A percentile compares a stretch with the other conserved stretches of the same genome.
phyloP scores from a whole-genome alignment of 1,284 basidiomycete genomes.

The Hypsizygus ulmarius region DNA sequence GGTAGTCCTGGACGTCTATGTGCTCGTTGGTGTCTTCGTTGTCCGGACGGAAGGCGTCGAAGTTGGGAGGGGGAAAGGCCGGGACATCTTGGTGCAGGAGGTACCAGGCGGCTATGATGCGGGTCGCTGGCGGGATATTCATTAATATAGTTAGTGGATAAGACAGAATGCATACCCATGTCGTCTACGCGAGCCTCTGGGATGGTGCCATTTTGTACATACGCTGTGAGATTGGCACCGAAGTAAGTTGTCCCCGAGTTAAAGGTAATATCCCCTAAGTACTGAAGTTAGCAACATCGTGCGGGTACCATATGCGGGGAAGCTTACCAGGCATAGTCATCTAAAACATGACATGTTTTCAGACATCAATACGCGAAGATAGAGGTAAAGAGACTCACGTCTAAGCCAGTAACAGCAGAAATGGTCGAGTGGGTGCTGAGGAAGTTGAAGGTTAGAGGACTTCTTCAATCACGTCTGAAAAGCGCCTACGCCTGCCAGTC shows the following conservation, averaged over 20 bases:
- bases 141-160: not conserved
- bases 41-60: slow-evolving; percentile 56
- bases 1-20: slow-evolving; percentile 77
- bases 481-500: slow-evolving; percentile 61
- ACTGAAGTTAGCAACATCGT: not conserved
- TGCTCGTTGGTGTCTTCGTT: slow-evolving; percentile 58
- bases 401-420: slow-evolving; percentile 65
- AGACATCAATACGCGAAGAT: not conserved
- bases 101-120: slow-evolving; percentile 63
- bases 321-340: slow-evolving; percentile 75
- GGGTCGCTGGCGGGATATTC: slow-evolving; percentile 36
- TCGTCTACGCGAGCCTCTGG: slow-evolving; percentile 62
- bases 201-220: slow-evolving; percentile 69
- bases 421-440: slow-evolving; percentile 48
- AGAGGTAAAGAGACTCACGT: slow-evolving; percentile 38
- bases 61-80: slow-evolving; percentile 56
- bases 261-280: slow-evolving; percentile 48
- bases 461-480: not conserved
- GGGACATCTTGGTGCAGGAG: slow-evolving; percentile 60
- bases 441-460: not conserved
- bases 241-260: slow-evolving; percentile 52
- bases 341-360: slow-evolving; percentile 27
- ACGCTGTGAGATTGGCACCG: slow-evolving; percentile 62
- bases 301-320: slow-evolving; percentile 9
- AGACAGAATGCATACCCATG: slow-evolving; percentile 41